Percentiles rank a stretch among this genome's conserved stretches.
phyloP scores from a whole-genome alignment of 148 eudicot species.

The Linanthus parryae region DNA sequence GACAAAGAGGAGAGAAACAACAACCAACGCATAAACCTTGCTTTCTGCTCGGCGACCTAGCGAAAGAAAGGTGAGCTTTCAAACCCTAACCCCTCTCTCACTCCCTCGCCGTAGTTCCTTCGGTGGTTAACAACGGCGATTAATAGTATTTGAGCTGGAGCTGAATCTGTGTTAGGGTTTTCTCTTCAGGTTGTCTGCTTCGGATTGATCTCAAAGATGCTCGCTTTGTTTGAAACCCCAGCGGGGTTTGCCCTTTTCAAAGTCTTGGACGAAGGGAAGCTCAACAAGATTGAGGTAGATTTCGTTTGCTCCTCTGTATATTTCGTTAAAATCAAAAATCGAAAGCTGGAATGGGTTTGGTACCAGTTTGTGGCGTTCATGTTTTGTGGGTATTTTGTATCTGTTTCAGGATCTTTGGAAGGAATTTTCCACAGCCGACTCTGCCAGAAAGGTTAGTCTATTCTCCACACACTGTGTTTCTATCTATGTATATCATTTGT shows the following conservation, averaged over 20 bases:
- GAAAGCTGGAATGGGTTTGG: background rate
- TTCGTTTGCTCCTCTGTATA: background rate
- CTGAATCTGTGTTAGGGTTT: too few species aligned
- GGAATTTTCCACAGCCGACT: constrained; percentile 56
- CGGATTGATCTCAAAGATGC: too few species aligned
- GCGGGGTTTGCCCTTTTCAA: constrained; percentile 92
- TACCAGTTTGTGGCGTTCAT: background rate
- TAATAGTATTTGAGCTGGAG: too few species aligned
- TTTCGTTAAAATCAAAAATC: background rate
- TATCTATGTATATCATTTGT: background rate
- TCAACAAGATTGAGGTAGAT: constrained; percentile 66
- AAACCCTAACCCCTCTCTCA: too few species aligned
- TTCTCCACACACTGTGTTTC: background rate
- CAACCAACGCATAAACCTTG: too few species aligned
- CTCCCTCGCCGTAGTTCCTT: too few species aligned
- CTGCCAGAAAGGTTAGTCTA: constrained; percentile 65
- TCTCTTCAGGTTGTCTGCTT: too few species aligned
- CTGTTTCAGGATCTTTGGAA: constrained; percentile 68
- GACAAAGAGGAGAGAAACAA: too few species aligned
- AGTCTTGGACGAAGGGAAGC: constrained; percentile 84
- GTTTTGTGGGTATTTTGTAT: background rate
- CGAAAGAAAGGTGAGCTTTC: too few species aligned
- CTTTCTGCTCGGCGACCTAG: too few species aligned
- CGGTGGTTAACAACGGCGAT: too few species aligned
- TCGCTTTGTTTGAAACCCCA: constrained; percentile 74